Conservation (phyloP, 2,329 filamentous ascomycete species). For the Aspergillus awamori region DNA sequence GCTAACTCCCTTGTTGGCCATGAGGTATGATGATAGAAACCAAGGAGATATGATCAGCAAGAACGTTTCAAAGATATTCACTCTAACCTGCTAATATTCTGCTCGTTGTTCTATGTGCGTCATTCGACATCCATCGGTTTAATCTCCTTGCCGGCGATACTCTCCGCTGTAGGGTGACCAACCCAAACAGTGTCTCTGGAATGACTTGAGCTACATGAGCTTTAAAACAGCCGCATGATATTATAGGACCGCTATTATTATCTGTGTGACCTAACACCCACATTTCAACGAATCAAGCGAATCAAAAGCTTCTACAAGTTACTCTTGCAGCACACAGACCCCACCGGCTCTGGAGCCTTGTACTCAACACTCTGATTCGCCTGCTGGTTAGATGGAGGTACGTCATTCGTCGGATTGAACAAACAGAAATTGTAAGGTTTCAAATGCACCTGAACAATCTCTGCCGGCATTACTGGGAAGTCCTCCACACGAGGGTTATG, state of each 20-base stretch:
- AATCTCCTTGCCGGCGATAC: no score
- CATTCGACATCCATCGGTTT: background rate
- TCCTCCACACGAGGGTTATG: conserved; percentile 12
- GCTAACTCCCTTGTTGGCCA: background rate
- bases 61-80: background rate
- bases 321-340: background rate
- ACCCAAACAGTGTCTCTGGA: no score
- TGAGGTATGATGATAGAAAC: background rate
- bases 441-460: conserved; percentile 1
- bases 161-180: no score
- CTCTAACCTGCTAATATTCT: background rate
- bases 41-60: background rate
- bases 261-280: no score
- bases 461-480: conserved; percentile 10
- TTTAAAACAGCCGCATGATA: background rate
- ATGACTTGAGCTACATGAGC: no score
- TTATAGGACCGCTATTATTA: no score
- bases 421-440: background rate
- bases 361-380: background rate
- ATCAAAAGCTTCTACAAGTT: background rate
- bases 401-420: background rate
- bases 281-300: no score
- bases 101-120: background rate
- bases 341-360: background rate
- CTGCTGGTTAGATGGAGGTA: background rate